Conservation (phyloP, 768 basidiomycete species). For the Clavulina sp. region DNA sequence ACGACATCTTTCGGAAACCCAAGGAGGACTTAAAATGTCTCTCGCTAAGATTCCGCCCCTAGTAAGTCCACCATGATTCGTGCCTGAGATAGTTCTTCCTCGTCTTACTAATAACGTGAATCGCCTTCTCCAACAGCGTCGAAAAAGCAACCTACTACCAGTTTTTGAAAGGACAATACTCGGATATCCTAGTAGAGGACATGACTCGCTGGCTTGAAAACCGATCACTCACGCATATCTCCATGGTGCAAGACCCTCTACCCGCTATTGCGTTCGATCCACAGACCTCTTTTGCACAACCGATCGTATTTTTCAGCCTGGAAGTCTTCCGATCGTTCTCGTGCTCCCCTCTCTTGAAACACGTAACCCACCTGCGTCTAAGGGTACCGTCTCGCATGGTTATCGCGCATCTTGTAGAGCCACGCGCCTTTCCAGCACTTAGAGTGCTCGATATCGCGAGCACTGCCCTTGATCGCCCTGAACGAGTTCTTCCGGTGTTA, state of each 20-base stretch:
- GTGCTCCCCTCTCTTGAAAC: conserved; percentile 25
- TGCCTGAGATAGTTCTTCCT: too few relatives aligned
- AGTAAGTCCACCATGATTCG: conserved; percentile 45
- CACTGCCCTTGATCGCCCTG: conserved; percentile 30
- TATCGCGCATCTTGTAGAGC: conserved; percentile 24
- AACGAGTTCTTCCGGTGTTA: conserved; percentile 36
- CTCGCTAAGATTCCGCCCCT: conserved; percentile 63
- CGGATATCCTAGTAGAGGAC: conserved; percentile 49
- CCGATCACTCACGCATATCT: conserved; percentile 1
- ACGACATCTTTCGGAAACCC: conserved; percentile 42
- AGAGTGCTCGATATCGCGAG: conserved; percentile 63
- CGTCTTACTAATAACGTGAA: not conserved
- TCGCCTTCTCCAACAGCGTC: conserved; percentile 26
- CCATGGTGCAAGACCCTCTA: conserved; percentile 49
- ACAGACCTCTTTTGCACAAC: conserved; percentile 47
- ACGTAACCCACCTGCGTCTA: conserved; percentile 41
- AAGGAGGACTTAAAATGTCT: conserved; percentile 32
- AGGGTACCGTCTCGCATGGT: conserved; percentile 55
- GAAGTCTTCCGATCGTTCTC: conserved; percentile 35
- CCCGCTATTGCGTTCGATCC: conserved; percentile 20
- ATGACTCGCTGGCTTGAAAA: conserved; percentile 44
- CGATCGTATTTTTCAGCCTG: conserved; percentile 69
- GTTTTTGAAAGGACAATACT: conserved; percentile 65
- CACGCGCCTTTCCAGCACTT: conserved; percentile 29
- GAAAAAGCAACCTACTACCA: conserved; percentile 63